Conservation (phyloP, 1,284 basidiomycete genomes). For the Apiotrichum akiyoshidainum region DNA sequence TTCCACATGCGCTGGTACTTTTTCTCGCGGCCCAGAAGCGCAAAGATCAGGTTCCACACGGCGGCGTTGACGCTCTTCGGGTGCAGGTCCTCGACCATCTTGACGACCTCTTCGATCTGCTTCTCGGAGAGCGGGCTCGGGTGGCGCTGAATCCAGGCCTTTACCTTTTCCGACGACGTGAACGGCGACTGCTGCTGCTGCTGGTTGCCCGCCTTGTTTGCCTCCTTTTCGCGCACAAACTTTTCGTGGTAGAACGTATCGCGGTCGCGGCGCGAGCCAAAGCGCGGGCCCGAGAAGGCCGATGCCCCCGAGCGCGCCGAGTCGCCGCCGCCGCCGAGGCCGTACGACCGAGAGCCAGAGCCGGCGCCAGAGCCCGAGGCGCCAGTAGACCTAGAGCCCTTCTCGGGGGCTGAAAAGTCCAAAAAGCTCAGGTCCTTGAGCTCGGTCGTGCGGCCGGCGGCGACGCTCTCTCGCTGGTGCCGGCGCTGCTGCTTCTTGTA, state of each 20-base stretch:
- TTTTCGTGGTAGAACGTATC: neutral
- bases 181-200: conserved; percentile 4
- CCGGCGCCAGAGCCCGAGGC: neutral
- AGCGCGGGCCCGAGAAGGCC: neutral
- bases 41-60: conserved; percentile 45
- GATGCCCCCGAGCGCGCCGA: neutral
- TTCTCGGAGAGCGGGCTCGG: conserved; percentile 16
- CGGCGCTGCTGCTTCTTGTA: conserved; percentile 5
- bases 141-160: conserved; percentile 26
- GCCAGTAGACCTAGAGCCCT: too few species aligned
- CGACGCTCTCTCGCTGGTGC: conserved; percentile 1
- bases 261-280: conserved; percentile 1
- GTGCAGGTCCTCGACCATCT: conserved; percentile 29
- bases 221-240: neutral
- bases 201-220: neutral
- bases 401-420: neutral
- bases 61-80: conserved; percentile 35
- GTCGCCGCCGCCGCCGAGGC: neutral
- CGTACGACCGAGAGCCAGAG: neutral
- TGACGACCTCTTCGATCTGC: conserved; percentile 29
- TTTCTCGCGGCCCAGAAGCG: conserved; percentile 32
- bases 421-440: conserved; percentile 1
- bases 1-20: conserved; percentile 42
- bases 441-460: neutral
- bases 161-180: conserved; percentile 16